Evolutionary conservation across 192 early-diverging fungal genomes (phyloP).

Genomic region (Rhizophagus sp.): DNA sequence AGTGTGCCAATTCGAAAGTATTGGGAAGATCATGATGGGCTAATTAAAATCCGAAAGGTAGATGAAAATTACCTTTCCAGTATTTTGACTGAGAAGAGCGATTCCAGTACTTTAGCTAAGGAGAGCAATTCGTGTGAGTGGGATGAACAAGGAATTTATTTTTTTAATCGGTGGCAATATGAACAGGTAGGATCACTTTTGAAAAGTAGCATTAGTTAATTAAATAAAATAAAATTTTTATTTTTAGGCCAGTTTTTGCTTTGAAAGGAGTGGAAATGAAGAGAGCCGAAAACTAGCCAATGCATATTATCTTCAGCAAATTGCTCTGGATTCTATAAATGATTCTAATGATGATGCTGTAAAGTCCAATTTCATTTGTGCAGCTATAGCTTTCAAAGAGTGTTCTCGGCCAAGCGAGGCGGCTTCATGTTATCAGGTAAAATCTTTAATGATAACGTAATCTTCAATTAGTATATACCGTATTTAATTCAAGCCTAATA

Average conservation of each 20-base stretch:
- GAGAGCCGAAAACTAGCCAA: background rate
- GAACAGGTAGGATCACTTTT: background rate
- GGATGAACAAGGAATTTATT: background rate
- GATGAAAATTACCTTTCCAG: background rate
- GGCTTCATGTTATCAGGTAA: constrained; percentile 15
- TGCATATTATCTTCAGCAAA: constrained; percentile 7
- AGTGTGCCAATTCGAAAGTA: background rate
- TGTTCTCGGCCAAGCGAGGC: background rate
- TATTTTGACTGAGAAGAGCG: too few species aligned
- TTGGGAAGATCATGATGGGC: background rate
- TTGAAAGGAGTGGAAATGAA: constrained; percentile 6
- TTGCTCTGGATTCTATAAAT: background rate
- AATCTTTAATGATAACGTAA: too few species aligned
- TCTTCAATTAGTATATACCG: background rate
- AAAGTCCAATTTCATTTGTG: background rate
- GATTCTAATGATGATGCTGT: background rate
- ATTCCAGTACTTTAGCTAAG: background rate
- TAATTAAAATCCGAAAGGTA: background rate
- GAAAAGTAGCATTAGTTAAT: background rate
- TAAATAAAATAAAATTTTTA: background rate
- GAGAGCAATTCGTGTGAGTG: background rate
- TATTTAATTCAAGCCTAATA: background rate
- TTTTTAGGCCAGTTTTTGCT: constrained; percentile 16
- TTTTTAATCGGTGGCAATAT: constrained; percentile 5
- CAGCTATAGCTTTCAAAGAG: background rate